Conservation (phyloP, 208 protist species). For the Kentomonas sorsogonicus region DNA sequence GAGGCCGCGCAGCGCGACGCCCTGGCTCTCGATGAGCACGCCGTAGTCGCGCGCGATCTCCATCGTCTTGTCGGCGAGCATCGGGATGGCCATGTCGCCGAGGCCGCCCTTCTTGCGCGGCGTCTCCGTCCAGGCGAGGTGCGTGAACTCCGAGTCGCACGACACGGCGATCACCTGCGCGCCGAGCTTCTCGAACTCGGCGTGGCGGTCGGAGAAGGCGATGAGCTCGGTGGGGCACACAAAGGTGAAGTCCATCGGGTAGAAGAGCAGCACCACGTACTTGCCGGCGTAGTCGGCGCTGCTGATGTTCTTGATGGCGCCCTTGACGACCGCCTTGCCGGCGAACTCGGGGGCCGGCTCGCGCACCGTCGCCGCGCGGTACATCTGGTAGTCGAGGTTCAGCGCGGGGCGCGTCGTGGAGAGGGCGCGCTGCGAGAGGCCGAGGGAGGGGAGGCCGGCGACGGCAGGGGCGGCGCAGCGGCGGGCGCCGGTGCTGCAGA, state of each 20-base stretch:
- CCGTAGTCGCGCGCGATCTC: slow-evolving; percentile 93
- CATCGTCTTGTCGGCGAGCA: slow-evolving; percentile 95
- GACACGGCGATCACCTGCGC: slow-evolving; percentile 91
- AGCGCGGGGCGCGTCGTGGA: slow-evolving; percentile 39
- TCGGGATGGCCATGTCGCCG: slow-evolving; percentile 93
- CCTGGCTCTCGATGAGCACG: slow-evolving; percentile 88
- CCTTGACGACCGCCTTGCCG: slow-evolving; percentile 93
- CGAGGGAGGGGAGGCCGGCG: slow-evolving; percentile 4
- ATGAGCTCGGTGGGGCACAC: slow-evolving; percentile 97
- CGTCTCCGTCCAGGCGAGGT: slow-evolving; percentile 95
- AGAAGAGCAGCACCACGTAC: slow-evolving; percentile 95
- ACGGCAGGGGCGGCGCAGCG: too few relatives aligned
- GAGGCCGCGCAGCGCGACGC: slow-evolving; percentile 86
- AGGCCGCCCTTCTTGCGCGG: slow-evolving; percentile 95
- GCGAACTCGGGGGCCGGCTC: slow-evolving; percentile 86
- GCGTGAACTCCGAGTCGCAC: slow-evolving; percentile 91
- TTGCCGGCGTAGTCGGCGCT: slow-evolving; percentile 91
- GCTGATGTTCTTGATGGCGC: slow-evolving; percentile 90
- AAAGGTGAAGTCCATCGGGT: slow-evolving; percentile 97
- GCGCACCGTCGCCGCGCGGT: slow-evolving; percentile 72
- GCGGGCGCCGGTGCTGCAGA: slow-evolving; percentile 26
- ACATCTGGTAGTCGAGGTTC: slow-evolving; percentile 81
- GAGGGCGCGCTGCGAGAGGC: slow-evolving; percentile 34
- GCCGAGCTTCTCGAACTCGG: slow-evolving; percentile 90
- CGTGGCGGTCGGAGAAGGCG: slow-evolving; percentile 88